Evolutionary conservation across 768 basidiomycete genomes (phyloP), one percentile per base, ranked within the genome.

Genomic region (Leccinum arenicola): DNA sequence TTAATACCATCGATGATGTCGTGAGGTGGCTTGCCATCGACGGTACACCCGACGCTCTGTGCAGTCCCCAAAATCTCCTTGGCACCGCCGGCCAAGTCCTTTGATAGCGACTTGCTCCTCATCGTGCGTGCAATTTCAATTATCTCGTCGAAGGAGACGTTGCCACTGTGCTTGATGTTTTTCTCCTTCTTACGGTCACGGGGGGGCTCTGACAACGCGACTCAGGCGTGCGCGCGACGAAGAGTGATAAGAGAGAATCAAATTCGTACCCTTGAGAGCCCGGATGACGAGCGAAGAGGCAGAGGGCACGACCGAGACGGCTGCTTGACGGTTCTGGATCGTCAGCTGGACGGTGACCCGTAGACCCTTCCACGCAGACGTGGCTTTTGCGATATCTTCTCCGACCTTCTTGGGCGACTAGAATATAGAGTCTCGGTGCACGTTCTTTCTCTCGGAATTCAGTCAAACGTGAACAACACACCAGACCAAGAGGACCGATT

Each of bases 111-210:
- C 78, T 98, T 98, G 77, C 79, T 78, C 77, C 84, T 89, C 95
- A 99, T 96, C 63, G 87, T 96, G 75, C 97, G 91, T 65, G 96
- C 95, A 75, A 98, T 95, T 65, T 94, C 89, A 73, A 91, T 77
- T 71, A 99, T 94, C 75, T 97, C 93, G 70, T 96, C 94, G 57
- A 98, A 82, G 57, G 94, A 71, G 65, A 99, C 83, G 81, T 98
- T 98, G 61, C 97, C 97, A 62, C 78, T 77, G 84, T 98, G 97
- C 78, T 98, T 98, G 82, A 99, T 97, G 84, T 98, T 99, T 84
- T 99, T 99, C 85, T 99, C 96, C 87, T 99, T 99, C 80, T 99
- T 99, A 65, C 97, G 89, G 80, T 99, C 97, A 71, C 97, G 93
- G 67, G 95, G 94, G 64, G 97, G 95, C 82, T 98, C 96, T 96